Evolutionary conservation across 208 protist species (phyloP), one percentile per base, ranked within the genome.

Genomic region (Lotmaria passim): DNA sequence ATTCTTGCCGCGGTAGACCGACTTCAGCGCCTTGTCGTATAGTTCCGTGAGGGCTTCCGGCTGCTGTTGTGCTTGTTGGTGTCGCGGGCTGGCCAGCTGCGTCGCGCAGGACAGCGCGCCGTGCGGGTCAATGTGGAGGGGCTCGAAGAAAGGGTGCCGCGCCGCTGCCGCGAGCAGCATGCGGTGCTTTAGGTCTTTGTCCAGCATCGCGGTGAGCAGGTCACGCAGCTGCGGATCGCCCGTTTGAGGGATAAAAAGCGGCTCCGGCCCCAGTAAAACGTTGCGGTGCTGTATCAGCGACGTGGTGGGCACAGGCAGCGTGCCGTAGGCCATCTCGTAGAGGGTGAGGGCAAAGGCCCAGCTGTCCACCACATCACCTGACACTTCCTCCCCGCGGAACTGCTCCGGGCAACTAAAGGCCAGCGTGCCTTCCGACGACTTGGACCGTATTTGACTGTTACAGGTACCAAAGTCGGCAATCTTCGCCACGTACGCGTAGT

Each of bases 271-370:
- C 24, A 73, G 50, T 39, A 73, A 31, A 50, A 48, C 19, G 46
- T 33, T 48, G 48, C 66, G 63, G 44, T 78, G 64, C 47, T 70
- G 64, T 19, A 58, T 12, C 6, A 69, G 46, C 19, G 70, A 68
- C 17, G 51, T 76, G 39, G 70, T 69, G 1, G 70, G 64, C 48
- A 70, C 73, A 21, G 94, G 91, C 23, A 97, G 69, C 26, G 46
- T 62, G 28, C 89, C 88, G 66, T 78, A 91, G 7, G 87, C 73
- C 58, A 93, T 75, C 71, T 93, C 73, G 64, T 86, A 98, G 23
- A 98, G 65, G 15, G 94, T 97, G 56, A 98, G 75, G 12, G 92
- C 94, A 48, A 97, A 91, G 15, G 90, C 81, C 94, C 94, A 98
- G 66, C 91, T 94, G 75, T 98, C 94, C 36, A 81, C 84, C 14